Percentiles rank a stretch among this genome's conserved stretches.
phyloP scores from a whole-genome alignment of 1,284 basidiomycete species.

The Heterobasidion annosum region DNA sequence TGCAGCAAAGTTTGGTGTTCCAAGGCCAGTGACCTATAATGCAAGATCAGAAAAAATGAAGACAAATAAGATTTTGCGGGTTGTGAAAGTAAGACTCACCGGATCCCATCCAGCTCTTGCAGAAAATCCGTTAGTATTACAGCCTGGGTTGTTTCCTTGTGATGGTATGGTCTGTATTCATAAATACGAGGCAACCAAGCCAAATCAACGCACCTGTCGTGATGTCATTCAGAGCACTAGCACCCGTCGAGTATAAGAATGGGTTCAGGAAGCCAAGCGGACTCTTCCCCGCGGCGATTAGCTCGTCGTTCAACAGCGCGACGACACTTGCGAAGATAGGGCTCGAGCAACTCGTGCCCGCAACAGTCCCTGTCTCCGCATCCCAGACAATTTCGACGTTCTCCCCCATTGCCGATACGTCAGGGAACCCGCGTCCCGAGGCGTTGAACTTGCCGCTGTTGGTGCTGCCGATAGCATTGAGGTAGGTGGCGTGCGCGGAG shows the following conservation, averaged over 20 bases:
- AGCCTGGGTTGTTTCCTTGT: conserved; percentile 25
- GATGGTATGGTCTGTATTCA: not conserved
- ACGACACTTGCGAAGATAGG: conserved; percentile 55
- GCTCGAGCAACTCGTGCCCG: conserved; percentile 26
- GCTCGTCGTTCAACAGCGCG: conserved; percentile 48
- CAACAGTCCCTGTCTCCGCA: conserved; percentile 33
- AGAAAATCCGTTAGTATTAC: conserved; percentile 26
- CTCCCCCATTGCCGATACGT: conserved; percentile 38
- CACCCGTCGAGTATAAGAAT: conserved; percentile 38
- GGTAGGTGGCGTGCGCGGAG: conserved; percentile 16
- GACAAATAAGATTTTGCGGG: not conserved
- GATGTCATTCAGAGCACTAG: conserved; percentile 49
- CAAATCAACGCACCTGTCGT: conserved; percentile 12
- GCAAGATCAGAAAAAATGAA: conserved; percentile 24
- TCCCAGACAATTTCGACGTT: conserved; percentile 51
- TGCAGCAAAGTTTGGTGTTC: conserved; percentile 21
- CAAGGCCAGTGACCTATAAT: conserved; percentile 19
- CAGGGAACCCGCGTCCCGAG: conserved; percentile 14
- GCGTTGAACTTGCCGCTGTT: conserved; percentile 6
- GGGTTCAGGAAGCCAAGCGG: conserved; percentile 39
- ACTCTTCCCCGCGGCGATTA: conserved; percentile 36
- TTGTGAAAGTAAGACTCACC: not conserved
- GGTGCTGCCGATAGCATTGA: conserved; percentile 2
- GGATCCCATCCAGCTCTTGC: conserved; percentile 1
- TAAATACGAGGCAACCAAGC: not conserved